phyloP scores from a whole-genome alignment of 352 stramenopile species.

The Phytophthora megakarya region DNA sequence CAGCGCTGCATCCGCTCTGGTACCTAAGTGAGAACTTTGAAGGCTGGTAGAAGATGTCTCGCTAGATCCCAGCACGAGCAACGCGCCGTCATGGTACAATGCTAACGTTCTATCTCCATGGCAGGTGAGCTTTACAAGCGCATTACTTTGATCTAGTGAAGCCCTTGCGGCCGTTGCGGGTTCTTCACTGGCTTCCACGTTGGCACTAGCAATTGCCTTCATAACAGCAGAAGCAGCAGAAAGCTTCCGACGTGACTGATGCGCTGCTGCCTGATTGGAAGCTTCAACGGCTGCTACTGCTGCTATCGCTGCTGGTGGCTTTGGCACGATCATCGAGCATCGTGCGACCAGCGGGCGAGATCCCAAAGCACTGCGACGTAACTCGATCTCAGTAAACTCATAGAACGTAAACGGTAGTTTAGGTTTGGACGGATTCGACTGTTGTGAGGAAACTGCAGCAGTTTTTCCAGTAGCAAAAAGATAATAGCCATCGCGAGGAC shows the following conservation, averaged over 20 bases:
- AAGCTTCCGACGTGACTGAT: constrained; percentile 33
- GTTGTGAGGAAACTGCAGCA: constrained; percentile 2
- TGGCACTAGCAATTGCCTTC: constrained; percentile 15
- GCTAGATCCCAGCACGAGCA: constrained; percentile 36
- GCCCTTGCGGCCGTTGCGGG: constrained; percentile 18
- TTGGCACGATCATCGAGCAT: constrained; percentile 36
- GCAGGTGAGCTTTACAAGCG: constrained; percentile 48
- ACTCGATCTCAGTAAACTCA: constrained; percentile 48
- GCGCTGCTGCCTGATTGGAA: constrained; percentile 31
- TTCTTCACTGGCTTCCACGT: constrained; percentile 3
- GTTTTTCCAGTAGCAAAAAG: constrained; percentile 47
- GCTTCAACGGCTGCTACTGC: constrained; percentile 39
- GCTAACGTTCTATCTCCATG: constrained; percentile 48
- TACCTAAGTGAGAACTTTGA: constrained; percentile 9
- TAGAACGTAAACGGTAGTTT: constrained; percentile 30
- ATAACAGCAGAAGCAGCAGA: constrained; percentile 14
- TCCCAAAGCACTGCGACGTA: constrained; percentile 17
- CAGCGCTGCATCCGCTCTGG: constrained; percentile 41
- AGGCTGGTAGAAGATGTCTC: constrained; percentile 8
- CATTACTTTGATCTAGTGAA: constrained; percentile 28
- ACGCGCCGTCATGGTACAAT: constrained; percentile 51
- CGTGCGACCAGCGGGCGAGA: constrained; percentile 35
- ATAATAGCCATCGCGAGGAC: constrained; percentile 46
- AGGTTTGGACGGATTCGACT: constrained; percentile 1
- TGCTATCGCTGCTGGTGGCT: constrained; percentile 24